Evolutionary conservation across 1,284 basidiomycete genomes (phyloP), one percentile per base, ranked within the genome.

Genomic region (Thelephora terrestris): DNA sequence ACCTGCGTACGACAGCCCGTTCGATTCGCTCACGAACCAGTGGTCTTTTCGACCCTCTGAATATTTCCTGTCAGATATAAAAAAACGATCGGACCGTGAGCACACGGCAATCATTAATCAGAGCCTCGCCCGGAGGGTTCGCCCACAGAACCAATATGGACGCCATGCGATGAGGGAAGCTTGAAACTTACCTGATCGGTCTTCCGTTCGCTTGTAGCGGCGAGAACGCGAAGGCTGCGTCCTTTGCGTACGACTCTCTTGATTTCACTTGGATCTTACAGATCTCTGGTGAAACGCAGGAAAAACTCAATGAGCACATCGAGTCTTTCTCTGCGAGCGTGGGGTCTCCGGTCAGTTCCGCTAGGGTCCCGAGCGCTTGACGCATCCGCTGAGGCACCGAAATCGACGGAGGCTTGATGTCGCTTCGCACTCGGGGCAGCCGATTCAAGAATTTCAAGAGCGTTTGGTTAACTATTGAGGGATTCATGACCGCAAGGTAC

Each of bases 381-480:
- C 63, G 59, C 71, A 85, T 76, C 14, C 79, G 71, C 20, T 75
- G 73, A 14, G 55, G 49, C 2, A 66, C 60, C 2, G 69, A 50
- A 5, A 53, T 50, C 18, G 48, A 45, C 3, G 68, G 68, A 2
- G 66, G 62, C 1, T 58, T 45, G 23, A 76, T 59, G 47, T 78
- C 74, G 25, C 79, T 79, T 16, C 71, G 65, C 14, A 64, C 58
- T 38, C 59, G 70, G 3, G 79, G 72, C 32, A 77, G 70, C 14
- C 75, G 73, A 4, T 67, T 63, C 9, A 87, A 62, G 60, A 86
- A 87, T 54, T 76, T 78, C 46, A 65, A 55, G 53, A 84, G 75
- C 4, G 77, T 75, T 47, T 78, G 78, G 58, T 85, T 85, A 16
- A 78, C 74, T 46, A 84, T 73, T 23, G 81, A 83, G 2, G 81